These are phyloP conservation scores for Fomitopsis pinicola DNA, from an alignment of 1,284 basidiomycete species.

Conservation along the genomic window DNA sequence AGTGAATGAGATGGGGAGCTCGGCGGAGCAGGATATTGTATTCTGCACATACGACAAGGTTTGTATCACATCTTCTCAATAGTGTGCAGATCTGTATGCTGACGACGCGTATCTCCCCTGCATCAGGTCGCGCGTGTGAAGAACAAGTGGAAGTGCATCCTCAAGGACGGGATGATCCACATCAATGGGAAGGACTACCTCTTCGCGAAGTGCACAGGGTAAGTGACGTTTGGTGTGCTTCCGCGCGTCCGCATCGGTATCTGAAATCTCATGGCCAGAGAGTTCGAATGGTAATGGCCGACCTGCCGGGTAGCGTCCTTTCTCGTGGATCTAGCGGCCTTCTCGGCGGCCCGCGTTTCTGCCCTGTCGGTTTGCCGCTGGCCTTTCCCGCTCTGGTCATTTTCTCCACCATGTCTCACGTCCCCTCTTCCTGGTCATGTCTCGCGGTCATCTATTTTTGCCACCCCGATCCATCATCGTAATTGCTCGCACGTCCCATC, in stretches of 20 bases:
- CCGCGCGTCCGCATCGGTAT: not conserved
- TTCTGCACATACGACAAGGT: constrained; percentile 99
- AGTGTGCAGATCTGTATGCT: not conserved
- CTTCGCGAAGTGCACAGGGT: constrained; percentile 94
- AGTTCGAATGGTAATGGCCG: constrained; percentile 22
- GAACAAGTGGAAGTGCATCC: constrained; percentile 99
- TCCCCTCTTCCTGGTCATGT: not conserved
- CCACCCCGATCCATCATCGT: not conserved
- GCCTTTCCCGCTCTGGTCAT: not conserved
- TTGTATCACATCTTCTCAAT: constrained; percentile 11
- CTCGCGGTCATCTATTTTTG: not conserved
- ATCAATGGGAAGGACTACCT: constrained; percentile 97
- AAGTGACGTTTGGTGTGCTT: constrained; percentile 19
- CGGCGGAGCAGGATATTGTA: constrained; percentile 85
- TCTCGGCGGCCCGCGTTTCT: not conserved
- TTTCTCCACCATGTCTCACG: not conserved
- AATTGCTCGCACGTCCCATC: not conserved
- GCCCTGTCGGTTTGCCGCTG: not conserved
- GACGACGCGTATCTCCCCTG: not conserved
- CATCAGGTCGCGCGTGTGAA: constrained; percentile 91
- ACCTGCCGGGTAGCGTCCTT: not conserved
- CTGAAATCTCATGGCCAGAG: constrained; percentile 10
- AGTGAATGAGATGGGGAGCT: constrained; percentile 67
- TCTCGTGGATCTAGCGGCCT: not conserved
- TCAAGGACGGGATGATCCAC: constrained; percentile 98